Base-by-base conservation (phyloP, 1,284 basidiomycete species). In the Trichosporon faecale region DNA sequence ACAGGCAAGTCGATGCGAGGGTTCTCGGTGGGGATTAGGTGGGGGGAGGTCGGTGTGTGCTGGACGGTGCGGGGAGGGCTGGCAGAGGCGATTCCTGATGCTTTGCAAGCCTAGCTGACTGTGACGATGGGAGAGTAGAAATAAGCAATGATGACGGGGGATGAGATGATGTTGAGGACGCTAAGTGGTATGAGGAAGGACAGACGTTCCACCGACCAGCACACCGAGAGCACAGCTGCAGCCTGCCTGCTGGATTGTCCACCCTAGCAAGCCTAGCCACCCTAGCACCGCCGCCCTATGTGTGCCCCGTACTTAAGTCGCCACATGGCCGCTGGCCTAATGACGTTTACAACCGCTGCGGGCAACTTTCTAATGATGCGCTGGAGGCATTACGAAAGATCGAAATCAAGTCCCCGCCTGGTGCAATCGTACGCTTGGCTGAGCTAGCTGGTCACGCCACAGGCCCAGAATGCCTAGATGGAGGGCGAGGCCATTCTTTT, bases 141-240 rank as follows among this genome's bases (percentile, higher is more conserved):
- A 37, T 37, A 37, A 21, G 44, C 46, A 57, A 27, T 6, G 27
- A 57, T 23, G 63, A 35, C 46, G 64, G 33, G 57, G 25, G 37
- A 44, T 33, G 57, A 44, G 37, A 4, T 61, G 57, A 29, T 23
- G 46, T n/a, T 37, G 64, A 52, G 27, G 33, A 65, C 46, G 46
- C 21, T 40, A 46, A 16, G 12, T 16, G 52, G 49, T n/a, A 16
- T 27, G 23, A 67, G 33, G 37, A 61, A 29, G 27, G 37, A n/a
- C 57, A 61, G 27, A 33, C 29, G 6, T n/a, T 61, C 57, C 57
- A 61, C 57, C 57, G 57, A 12, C 57, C 27, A 31, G 55, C 25
- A 60, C 25, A 31, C 55, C 49, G 16, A 63, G 57, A 63, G 57
- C 57, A 61, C 57, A 18, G 57, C 40, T n/a, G n/a, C 40, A 44